Base-by-base conservation (phyloP, 148 eudicot genomes). In the Bassia scoparia region DNA sequence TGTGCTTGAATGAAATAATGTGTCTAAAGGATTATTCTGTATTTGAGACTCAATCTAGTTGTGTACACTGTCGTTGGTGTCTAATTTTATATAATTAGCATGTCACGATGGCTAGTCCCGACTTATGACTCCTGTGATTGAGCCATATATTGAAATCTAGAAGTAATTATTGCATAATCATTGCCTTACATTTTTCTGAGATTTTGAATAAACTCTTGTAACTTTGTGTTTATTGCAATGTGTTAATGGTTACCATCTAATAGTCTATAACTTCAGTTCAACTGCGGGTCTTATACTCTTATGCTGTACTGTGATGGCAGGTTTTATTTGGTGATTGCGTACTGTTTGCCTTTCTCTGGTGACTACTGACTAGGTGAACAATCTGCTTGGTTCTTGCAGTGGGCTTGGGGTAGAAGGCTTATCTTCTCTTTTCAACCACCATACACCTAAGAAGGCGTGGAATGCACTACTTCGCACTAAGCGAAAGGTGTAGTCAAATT, bases 231-330 rank as follows among this genome's bases (percentile, higher is more conserved):
- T 13, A 64, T 37, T 6, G 31, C 50, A 15, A 41, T 24, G 49
- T 35, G 67, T 23, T 41, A 38, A 18, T 23, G 18, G 30, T 21
- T 65, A 30, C 50, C 49, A 37, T 38, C 14, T 9, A 23, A 16
- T 65, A 26, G 27, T 43, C 43, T 43, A 18, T 26, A 18, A 34
- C 17, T 66, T 38, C 43, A 5, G 33, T 43, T 21, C 30, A 38
- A 65, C 30, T 65, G 31, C 49, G 38, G 50, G 24, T 37, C 68
- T 44, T 38, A 66, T 26, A n/a, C n/a, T n/a, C n/a, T n/a, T n/a
- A n/a, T 65, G 30, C 33, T 66, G 69, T 16, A 16, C 26, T 65
- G 2, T 23, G 68, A 26, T 66, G 53, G 20, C 69, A 43, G 69
- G 34, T 24, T 43, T 65, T 63, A 21, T 20, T 37, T 27, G 41